These are phyloP conservation scores for Dispira simplex DNA, from an alignment of 192 early-diverging fungal species.

Conservation along the genomic window DNA sequence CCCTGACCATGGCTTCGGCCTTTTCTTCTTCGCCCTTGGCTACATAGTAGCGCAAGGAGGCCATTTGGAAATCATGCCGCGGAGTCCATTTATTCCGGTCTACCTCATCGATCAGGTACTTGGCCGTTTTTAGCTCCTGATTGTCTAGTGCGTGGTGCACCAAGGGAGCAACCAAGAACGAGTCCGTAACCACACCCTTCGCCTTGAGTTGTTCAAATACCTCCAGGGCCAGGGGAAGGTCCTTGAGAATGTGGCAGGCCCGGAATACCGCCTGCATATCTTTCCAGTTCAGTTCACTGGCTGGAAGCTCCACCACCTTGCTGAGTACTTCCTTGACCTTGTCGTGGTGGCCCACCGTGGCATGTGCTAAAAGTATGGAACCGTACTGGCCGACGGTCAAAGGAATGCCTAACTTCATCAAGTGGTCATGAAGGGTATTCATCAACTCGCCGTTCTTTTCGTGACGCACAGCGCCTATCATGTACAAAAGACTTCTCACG, in stretches of 20 bases:
- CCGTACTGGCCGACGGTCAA: no score
- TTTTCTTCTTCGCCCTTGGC: not conserved
- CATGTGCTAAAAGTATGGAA: no score
- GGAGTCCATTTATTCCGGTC: not conserved
- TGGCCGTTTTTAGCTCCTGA: not conserved
- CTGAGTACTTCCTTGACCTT: no score
- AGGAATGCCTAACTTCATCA: not conserved
- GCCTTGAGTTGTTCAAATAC: not conserved
- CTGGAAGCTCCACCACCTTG: not conserved
- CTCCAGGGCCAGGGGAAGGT: constrained; percentile 5
- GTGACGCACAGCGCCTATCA: no score
- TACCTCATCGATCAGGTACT: constrained; percentile 1
- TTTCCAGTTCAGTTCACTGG: not conserved
- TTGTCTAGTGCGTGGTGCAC: not conserved
- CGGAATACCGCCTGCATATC: not conserved
- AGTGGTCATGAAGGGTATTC: not conserved
- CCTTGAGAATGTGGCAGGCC: not conserved
- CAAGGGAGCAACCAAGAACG: not conserved
- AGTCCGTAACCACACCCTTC: not conserved
- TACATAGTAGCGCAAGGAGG: not conserved
- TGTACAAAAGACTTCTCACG: no score
- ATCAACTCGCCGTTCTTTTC: no score
- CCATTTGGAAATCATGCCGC: not conserved
- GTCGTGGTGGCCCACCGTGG: no score
- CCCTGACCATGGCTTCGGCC: not conserved